Evolutionary conservation across 345 rosid species (phyloP).

Genomic region (Kernera saxatilis): DNA sequence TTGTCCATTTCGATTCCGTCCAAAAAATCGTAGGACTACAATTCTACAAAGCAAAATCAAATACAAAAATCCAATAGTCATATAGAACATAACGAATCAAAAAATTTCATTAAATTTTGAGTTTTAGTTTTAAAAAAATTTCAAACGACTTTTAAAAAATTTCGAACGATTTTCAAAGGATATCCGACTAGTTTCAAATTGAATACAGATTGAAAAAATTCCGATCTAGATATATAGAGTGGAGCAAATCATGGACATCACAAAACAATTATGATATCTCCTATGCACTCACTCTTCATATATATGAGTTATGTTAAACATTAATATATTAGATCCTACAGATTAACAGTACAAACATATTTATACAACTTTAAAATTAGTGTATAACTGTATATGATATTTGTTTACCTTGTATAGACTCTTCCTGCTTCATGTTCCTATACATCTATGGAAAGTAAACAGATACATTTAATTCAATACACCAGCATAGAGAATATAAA

Average conservation of each 20-base stretch:
- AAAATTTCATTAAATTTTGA: not conserved
- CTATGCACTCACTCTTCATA: not conserved
- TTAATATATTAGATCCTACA: too few species aligned
- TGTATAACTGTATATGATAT: not conserved
- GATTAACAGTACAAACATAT: not conserved
- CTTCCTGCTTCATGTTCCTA: not conserved
- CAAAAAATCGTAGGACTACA: not conserved
- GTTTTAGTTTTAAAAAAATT: not conserved
- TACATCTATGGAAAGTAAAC: conserved; percentile 9
- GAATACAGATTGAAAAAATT: not conserved
- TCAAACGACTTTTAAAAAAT: not conserved
- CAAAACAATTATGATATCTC: not conserved
- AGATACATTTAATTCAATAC: not conserved
- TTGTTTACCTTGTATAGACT: not conserved
- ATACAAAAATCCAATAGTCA: not conserved
- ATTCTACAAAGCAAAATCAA: not conserved
- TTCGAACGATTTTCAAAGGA: not conserved
- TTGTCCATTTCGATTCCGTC: not conserved
- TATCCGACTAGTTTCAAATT: not conserved
- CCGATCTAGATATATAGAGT: not conserved
- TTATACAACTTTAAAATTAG: not conserved
- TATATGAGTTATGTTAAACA: too few species aligned
- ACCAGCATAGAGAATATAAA: not conserved
- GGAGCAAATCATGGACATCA: not conserved
- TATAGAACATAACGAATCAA: not conserved